phyloP scores from a whole-genome alignment of 306 rosid genomes.

The Cicer pinnatifidum region DNA sequence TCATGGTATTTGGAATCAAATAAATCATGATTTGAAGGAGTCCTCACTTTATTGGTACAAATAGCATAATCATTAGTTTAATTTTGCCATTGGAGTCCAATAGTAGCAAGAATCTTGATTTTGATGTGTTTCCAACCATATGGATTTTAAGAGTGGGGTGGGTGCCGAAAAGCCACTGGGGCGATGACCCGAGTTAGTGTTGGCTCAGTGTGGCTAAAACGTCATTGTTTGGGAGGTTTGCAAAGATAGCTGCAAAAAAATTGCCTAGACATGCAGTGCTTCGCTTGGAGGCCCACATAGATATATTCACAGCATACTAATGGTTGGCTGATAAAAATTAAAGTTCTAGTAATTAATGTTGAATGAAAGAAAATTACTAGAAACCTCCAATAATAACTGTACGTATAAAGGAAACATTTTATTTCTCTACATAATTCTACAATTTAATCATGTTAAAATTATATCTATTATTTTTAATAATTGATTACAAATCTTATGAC shows the following conservation, averaged over 20 bases:
- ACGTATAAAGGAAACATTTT: slow-evolving; percentile 6
- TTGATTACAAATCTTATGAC: slow-evolving; percentile 11
- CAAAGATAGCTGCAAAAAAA: slow-evolving; percentile 20
- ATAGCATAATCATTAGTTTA: slow-evolving; percentile 8
- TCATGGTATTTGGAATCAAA: slow-evolving; percentile 11
- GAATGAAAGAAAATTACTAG: slow-evolving; percentile 10
- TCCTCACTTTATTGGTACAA: background rate
- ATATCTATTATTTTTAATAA: slow-evolving; percentile 16
- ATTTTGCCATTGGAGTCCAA: background rate
- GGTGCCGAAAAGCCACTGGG: background rate
- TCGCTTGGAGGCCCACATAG: background rate
- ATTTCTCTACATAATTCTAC: background rate
- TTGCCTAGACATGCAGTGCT: background rate
- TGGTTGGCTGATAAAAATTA: slow-evolving; percentile 12
- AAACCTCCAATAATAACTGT: background rate
- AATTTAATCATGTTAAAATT: slow-evolving; percentile 18
- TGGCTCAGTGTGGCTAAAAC: slow-evolving; percentile 35
- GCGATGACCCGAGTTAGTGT: slow-evolving; percentile 4
- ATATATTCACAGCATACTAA: background rate
- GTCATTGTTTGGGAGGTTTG: background rate
- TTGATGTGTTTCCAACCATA: slow-evolving; percentile 23
- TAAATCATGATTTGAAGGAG: background rate
- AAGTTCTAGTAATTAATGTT: slow-evolving; percentile 21
- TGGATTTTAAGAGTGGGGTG: background rate
- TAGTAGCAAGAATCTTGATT: slow-evolving; percentile 5